phyloP scores from a whole-genome alignment of 306 rosid genomes.

The Pachyrhizus erosus region DNA sequence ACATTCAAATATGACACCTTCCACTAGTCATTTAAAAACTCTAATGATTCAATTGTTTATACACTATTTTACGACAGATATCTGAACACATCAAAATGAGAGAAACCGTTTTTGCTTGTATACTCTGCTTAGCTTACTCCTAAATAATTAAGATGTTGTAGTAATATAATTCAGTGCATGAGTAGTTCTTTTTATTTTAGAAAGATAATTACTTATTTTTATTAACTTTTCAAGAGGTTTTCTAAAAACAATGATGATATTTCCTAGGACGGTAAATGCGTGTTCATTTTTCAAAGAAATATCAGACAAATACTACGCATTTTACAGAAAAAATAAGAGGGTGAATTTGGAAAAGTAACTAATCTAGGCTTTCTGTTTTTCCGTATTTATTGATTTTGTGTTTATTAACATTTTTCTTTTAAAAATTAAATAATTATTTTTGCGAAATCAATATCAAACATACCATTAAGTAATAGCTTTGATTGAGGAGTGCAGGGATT shows the following conservation, averaged over 20 bases:
- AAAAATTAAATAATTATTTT: no score
- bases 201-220: neutral
- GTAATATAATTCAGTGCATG: neutral
- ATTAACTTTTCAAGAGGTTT: neutral
- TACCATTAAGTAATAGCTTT: neutral
- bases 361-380: no score
- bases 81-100: neutral
- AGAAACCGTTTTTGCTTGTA: neutral
- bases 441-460: neutral
- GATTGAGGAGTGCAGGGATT: neutral
- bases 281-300: neutral
- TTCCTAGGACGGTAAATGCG: neutral
- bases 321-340: no score
- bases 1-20: slow-evolving; percentile 11
- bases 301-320: no score
- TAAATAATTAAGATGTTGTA: no score
- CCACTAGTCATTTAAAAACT: neutral
- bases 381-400: no score
- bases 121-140: neutral
- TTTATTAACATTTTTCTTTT: neutral
- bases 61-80: neutral
- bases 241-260: neutral
- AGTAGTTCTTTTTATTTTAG: no score
- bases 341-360: no score
- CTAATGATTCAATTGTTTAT: neutral